A percentile compares a stretch with the other conserved stretches of the same genome.
Evolutionary conservation across 2,329 filamentous ascomycete species (phyloP).

Genomic region (Harringtonia lauricola): DNA sequence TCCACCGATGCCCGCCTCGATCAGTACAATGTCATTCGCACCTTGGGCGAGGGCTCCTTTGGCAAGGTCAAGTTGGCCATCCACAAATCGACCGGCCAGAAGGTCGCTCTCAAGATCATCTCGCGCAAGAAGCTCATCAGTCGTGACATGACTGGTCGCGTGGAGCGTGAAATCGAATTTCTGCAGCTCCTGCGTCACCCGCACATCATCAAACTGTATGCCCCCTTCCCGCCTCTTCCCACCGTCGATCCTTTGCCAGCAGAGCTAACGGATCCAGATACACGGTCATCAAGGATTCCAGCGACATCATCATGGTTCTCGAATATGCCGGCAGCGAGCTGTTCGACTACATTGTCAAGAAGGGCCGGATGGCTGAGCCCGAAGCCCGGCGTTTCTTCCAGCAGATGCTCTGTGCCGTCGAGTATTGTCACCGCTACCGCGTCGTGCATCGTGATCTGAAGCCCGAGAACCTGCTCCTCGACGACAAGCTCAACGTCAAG

Average conservation of each 20-base stretch:
- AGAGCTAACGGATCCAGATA: too few relatives aligned
- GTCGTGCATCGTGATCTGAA: conserved; percentile 97
- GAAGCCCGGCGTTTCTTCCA: conserved; percentile 98
- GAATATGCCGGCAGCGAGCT: conserved; percentile 95
- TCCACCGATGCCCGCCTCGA: conserved; percentile 33
- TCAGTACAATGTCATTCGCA: conserved; percentile 84
- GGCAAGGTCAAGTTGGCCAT: conserved; percentile 97
- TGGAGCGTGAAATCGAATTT: conserved; percentile 97
- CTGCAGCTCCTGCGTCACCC: conserved; percentile 90
- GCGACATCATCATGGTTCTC: conserved; percentile 97
- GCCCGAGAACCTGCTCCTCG: conserved; percentile 89
- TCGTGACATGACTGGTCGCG: conserved; percentile 92
- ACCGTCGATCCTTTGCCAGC: background rate
- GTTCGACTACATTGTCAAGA: conserved; percentile 95
- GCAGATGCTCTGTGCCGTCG: conserved; percentile 96
- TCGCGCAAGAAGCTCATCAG: conserved; percentile 92
- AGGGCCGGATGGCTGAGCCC: conserved; percentile 81
- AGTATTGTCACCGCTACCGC: conserved; percentile 98
- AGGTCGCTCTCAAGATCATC: conserved; percentile 97
- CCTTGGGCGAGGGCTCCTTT: conserved; percentile 92
- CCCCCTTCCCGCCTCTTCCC: background rate
- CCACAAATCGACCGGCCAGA: conserved; percentile 83
- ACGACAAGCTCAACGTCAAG: conserved; percentile 95
- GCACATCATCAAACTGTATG: conserved; percentile 96
- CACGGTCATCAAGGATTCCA: conserved; percentile 89